Percentiles rank a stretch among this genome's conserved stretches.
phyloP scores from a whole-genome alignment of 2,329 filamentous ascomycete species.

The Fusarium chaquense region DNA sequence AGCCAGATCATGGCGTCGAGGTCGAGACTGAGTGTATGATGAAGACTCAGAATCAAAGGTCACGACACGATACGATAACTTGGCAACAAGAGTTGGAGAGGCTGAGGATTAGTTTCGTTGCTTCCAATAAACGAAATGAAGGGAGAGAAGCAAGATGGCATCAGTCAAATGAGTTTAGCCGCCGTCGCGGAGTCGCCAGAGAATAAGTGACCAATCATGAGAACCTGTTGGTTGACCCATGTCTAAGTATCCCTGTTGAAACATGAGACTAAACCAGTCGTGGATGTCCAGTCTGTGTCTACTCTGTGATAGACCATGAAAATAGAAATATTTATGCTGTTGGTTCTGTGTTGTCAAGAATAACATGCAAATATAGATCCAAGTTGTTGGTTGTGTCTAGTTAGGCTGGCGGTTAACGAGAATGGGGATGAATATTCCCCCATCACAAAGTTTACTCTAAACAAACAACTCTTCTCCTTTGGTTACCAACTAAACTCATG shows the following conservation, averaged over 20 bases:
- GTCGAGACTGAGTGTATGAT: background rate
- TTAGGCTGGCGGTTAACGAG: background rate
- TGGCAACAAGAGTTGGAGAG: background rate
- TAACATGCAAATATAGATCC: background rate
- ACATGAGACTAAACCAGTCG: background rate
- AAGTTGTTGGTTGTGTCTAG: background rate
- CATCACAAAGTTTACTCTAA: too few species aligned
- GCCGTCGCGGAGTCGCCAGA: background rate
- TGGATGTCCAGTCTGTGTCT: background rate
- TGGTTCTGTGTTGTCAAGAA: background rate
- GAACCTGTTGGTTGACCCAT: background rate
- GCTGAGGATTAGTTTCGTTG: background rate
- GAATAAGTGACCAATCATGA: background rate
- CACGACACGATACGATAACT: background rate
- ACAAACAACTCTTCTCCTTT: background rate
- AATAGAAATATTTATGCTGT: background rate
- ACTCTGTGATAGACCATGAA: background rate
- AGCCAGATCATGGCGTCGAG: conserved; percentile 9
- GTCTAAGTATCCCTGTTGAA: conserved; percentile 5
- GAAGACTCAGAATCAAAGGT: background rate
- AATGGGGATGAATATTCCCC: background rate
- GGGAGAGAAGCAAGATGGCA: background rate
- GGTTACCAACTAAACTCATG: background rate
- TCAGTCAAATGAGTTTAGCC: background rate
- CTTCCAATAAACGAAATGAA: background rate